These are phyloP conservation scores for Aegilops tauschii DNA, from an alignment of 176 grass and related monocot genomes.

Conservation along the genomic window DNA sequence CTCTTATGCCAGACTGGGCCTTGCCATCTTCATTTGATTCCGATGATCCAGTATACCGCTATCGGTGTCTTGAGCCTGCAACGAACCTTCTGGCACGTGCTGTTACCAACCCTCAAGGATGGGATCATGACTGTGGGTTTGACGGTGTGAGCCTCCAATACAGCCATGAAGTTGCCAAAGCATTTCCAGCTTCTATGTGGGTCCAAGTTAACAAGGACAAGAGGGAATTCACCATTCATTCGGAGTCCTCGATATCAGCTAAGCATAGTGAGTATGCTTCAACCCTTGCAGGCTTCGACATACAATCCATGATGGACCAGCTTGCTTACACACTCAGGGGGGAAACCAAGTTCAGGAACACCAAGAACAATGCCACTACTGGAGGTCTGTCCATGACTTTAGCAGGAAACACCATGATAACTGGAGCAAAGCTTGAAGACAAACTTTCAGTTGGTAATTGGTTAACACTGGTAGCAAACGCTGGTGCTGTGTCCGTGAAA, in stretches of 20 bases:
- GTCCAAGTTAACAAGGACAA: conserved; percentile 89
- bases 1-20: conserved; percentile 65
- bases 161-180: conserved; percentile 39
- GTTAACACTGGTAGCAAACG: conserved; percentile 51
- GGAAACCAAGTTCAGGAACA: conserved; percentile 72
- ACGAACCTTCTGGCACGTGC: conserved; percentile 60
- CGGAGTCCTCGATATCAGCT: conserved; percentile 76
- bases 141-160: conserved; percentile 72
- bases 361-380: conserved; percentile 61
- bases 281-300: conserved; percentile 69
- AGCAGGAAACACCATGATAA: conserved; percentile 62
- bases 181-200: conserved; percentile 58
- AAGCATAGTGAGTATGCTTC: conserved; percentile 71
- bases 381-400: conserved; percentile 74
- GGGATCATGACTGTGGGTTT: conserved; percentile 97
- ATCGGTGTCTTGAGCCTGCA: conserved; percentile 57
- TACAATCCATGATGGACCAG: conserved; percentile 62
- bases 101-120: conserved; percentile 67
- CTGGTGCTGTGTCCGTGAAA: conserved; percentile 55
- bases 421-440: conserved; percentile 75
- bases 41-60: conserved; percentile 67
- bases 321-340: conserved; percentile 67
- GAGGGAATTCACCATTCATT: conserved; percentile 74
- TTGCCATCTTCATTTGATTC: conserved; percentile 95
- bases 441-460: conserved; percentile 54